Evolutionary conservation across 768 basidiomycete genomes (phyloP), one percentile per base, ranked within the genome.

Genomic region (Antrodiella citrinella): DNA sequence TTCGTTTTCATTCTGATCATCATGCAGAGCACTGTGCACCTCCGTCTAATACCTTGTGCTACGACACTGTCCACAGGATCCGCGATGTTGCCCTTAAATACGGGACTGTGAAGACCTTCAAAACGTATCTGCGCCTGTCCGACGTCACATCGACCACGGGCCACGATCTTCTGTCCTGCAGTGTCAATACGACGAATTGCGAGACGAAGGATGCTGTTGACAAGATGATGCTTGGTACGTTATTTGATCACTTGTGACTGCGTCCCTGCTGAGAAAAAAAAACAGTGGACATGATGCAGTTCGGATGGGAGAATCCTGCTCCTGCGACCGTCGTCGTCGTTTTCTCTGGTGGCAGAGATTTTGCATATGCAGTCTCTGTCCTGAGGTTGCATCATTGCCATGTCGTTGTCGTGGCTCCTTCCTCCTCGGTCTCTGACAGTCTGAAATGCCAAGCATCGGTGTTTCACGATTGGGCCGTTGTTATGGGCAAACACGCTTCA

Each of bases 301-400:
- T 77, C 60, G 81, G 78, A 9, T 75, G 81, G 58, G 83, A 85
- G 64, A 73, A 78, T 53, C 66, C 70, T 3, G 51, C 72, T 3
- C 74, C 75, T 51, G 60, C 72, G 35, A 81, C 81, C 12, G 63
- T 83, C 53, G 65, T 84, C 45, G 65, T 86, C 40, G 78, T 86
- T 53, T n/a, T n/a, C n/a, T 73, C 82, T 0, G 80, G 76, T 19
- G 81, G 86, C 64, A 72, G 81, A 41, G 83, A 84, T 60, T 80
- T 85, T 56, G 76, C 77, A 3, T 86, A 86, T 57, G 77, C 77
- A 20, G 62, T 82, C 42, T 77, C 82, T 1, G 67, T 70, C 26
- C 65, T 86, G 44, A 74, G 53, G 19, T 40, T 52, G 19, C 47
- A 53, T 11, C 47, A 43, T 40, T 57, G 54, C 47, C 40, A 52